Evolutionary conservation across 169 alveolate species (phyloP).

Genomic region (Ichthyophthirius multifiliis): DNA sequence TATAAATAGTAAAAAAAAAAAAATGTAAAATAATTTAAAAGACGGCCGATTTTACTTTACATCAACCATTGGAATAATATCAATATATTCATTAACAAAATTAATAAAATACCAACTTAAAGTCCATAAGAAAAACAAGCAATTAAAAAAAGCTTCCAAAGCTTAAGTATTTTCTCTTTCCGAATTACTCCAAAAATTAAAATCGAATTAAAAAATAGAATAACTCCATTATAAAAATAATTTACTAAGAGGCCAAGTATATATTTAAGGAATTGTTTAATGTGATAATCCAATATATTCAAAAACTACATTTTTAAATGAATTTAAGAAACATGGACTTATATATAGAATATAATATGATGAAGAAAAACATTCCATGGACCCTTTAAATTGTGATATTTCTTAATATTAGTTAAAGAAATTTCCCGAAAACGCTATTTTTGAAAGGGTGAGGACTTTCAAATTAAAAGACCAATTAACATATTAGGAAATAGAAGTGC

Average conservation of each 20-base stretch:
- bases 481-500: not conserved
- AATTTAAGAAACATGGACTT: not conserved
- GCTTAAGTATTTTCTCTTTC: not conserved
- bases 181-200: not conserved
- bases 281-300: constrained; percentile 1
- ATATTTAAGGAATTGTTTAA: not conserved
- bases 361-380: not conserved
- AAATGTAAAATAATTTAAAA: too few species aligned
- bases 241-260: not conserved
- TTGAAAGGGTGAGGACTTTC: not conserved
- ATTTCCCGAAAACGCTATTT: not conserved
- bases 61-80: not conserved
- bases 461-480: not conserved
- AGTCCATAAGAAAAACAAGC: not conserved
- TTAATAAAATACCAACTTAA: not conserved
- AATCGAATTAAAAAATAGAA: not conserved
- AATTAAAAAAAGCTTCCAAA: not conserved
- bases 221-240: not conserved
- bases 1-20: too few species aligned
- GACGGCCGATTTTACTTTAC: too few species aligned
- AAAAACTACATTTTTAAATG: not conserved
- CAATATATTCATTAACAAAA: not conserved
- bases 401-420: not conserved
- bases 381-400: not conserved
- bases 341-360: not conserved